Base-by-base conservation (phyloP, 1,284 basidiomycete genomes). In the Moniliophthora roreri region DNA sequence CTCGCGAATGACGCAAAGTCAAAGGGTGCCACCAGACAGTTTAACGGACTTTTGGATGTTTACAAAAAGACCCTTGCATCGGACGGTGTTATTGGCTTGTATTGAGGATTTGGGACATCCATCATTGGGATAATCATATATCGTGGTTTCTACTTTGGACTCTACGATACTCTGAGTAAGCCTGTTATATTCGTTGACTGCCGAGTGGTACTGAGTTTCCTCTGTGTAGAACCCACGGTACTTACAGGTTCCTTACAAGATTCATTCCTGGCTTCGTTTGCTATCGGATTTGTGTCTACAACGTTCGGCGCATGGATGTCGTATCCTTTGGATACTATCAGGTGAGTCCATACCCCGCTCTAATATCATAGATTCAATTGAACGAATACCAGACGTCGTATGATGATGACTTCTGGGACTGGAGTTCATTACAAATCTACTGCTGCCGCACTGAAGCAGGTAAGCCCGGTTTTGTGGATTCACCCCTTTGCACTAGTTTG, bases 41-140 rank as follows among this genome's bases (percentile, higher is more conserved):
- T 96, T 83, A 96, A 95, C 68, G 95, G 95, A 69, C 79, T 97
- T 51, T 80, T 95, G 58, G 94, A 97, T 69, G 95, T 96, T 62
- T 95, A 95, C 81, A 86, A 71, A 70, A 95, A 95, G 85, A 95
- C 93, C 51, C 82, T 95, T 59, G 91, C 91, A 26, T 85, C 89
- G 20, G 91, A 94, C 66, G 91, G 92, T 82, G 77, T 93, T 66
- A 86, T 83, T 59, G 91, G 91, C 78, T 88, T 95, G 66, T 96
- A 96, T 81, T 93, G 94, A 82, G 93, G 94, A 54, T 95, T 95
- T 74, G 83, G 94, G 53, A 93, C 94, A 60, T 96, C 94, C 45
- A 93, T 96, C 58, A 91, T 91, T 62, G 93, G 94, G 75, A 95
- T 96, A 76, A 85, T 96, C 63, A 93, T 95, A 65, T 96, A 96